Percentiles rank a stretch among this genome's conserved stretches.
phyloP scores from a whole-genome alignment of 1,284 basidiomycete species.

The Malassezia vespertilionis region DNA sequence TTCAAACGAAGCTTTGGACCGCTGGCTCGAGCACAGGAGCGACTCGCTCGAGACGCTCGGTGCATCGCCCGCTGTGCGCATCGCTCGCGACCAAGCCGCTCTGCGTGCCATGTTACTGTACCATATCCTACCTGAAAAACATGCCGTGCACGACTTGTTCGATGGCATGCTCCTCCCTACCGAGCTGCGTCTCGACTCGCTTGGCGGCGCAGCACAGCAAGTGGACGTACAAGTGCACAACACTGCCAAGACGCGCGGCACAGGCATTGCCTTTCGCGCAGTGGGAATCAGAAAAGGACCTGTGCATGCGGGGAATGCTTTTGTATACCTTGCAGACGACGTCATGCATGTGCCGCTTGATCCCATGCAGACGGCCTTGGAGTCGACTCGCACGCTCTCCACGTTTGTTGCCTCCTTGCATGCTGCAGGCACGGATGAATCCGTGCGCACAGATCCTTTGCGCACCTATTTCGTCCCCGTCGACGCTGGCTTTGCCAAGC shows the following conservation, averaged over 20 bases:
- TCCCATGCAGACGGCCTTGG: constrained; percentile 66
- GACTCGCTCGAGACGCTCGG: too few species aligned
- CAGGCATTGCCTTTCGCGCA: constrained; percentile 65
- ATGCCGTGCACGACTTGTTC: constrained; percentile 19
- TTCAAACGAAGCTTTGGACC: constrained; percentile 65
- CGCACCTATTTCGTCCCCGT: constrained; percentile 77
- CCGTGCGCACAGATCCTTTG: constrained; percentile 51
- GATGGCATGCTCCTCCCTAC: constrained; percentile 31
- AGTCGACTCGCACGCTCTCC: constrained; percentile 55
- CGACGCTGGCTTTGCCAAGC: constrained; percentile 72
- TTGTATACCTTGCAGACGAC: constrained; percentile 81
- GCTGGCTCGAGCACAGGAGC: constrained; percentile 10
- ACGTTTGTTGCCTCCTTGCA: constrained; percentile 67
- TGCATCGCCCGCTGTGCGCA: too few species aligned
- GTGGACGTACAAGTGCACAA: constrained; percentile 24
- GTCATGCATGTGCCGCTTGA: constrained; percentile 72
- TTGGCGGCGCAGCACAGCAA: constrained; percentile 39
- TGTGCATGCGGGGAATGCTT: constrained; percentile 61
- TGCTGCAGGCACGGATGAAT: constrained; percentile 28
- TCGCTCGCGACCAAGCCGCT: too few species aligned
- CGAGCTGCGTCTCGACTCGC: constrained; percentile 19
- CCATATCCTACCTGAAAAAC: constrained; percentile 33
- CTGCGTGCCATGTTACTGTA: constrained; percentile 32
- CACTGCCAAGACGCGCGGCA: constrained; percentile 18
- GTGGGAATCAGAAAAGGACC: constrained; percentile 66